Evolutionary conservation across 169 alveolate genomes (phyloP).

Genomic region (Amoebophrya sp.): DNA sequence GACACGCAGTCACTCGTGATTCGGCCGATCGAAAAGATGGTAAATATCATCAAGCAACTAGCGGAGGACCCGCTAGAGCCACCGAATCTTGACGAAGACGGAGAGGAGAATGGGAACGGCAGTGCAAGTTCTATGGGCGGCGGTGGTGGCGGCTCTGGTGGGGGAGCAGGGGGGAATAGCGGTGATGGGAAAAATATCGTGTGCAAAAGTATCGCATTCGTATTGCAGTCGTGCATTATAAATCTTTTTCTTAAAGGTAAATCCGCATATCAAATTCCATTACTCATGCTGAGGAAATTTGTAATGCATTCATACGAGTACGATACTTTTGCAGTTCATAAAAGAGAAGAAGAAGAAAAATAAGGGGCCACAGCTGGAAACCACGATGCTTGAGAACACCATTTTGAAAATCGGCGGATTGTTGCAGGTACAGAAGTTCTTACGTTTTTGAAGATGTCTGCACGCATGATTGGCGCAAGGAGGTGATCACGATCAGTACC

Average conservation of each 20-base stretch:
- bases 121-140: too few relatives aligned
- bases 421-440: constrained; percentile 49
- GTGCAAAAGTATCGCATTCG: too few relatives aligned
- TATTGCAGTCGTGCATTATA: too few relatives aligned
- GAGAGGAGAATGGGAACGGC: constrained; percentile 34
- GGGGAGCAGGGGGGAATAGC: constrained; percentile 40
- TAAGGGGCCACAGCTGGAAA: constrained; percentile 38
- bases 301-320: background rate
- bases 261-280: too few relatives aligned
- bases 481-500: too few relatives aligned
- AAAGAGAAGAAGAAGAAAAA: background rate
- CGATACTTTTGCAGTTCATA: background rate
- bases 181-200: too few relatives aligned
- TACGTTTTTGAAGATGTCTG: too few relatives aligned
- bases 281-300: too few relatives aligned
- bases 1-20: constrained; percentile 63
- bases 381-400: constrained; percentile 56
- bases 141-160: too few relatives aligned
- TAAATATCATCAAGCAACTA: constrained; percentile 56
- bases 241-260: too few relatives aligned
- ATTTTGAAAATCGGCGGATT: constrained; percentile 58
- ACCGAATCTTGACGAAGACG: constrained; percentile 50
- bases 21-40: constrained; percentile 65
- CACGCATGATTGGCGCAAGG: too few relatives aligned
- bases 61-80: constrained; percentile 65